A percentile compares a stretch with the other conserved stretches of the same genome.
phyloP scores from a whole-genome alignment of 345 rosid genomes.

The Gossypium arboreum region DNA sequence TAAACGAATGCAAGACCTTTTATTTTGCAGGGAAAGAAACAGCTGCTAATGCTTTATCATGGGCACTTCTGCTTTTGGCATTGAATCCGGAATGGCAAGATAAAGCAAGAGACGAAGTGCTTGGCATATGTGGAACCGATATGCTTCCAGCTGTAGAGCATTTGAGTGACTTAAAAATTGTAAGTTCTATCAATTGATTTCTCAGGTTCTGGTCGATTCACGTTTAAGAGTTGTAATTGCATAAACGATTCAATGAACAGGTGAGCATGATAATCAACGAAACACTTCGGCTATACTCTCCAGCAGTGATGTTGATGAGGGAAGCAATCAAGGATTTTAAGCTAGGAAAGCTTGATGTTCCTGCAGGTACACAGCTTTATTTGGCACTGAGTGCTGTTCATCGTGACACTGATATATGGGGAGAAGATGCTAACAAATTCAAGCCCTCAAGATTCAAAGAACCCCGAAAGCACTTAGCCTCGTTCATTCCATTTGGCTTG shows the following conservation, averaged over 20 bases:
- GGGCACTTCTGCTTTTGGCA: slow-evolving; percentile 61
- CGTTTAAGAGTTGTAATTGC: not conserved
- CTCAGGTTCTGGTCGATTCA: not conserved
- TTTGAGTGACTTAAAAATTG: slow-evolving; percentile 57
- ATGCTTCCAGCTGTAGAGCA: slow-evolving; percentile 34
- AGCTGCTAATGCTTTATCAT: slow-evolving; percentile 60
- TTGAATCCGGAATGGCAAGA: slow-evolving; percentile 75
- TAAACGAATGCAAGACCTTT: slow-evolving; percentile 86
- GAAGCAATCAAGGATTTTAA: slow-evolving; percentile 35
- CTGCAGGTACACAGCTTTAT: slow-evolving; percentile 54
- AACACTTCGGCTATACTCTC: slow-evolving; percentile 72
- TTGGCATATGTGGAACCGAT: slow-evolving; percentile 31
- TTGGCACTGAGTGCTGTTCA: slow-evolving; percentile 49
- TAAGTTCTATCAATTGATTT: slow-evolving; percentile 26
- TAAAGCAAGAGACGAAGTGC: slow-evolving; percentile 72
- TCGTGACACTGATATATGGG: slow-evolving; percentile 66
- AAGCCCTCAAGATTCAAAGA: slow-evolving; percentile 59
- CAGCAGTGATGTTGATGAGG: slow-evolving; percentile 49
- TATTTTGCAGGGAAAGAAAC: slow-evolving; percentile 91
- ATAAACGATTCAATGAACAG: slow-evolving; percentile 28
- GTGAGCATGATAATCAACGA: slow-evolving; percentile 60
- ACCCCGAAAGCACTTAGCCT: slow-evolving; percentile 41
- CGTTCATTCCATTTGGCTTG: slow-evolving; percentile 52
- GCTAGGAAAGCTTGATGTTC: slow-evolving; percentile 57
- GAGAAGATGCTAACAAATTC: slow-evolving; percentile 56